Base-by-base conservation (phyloP, 2,329 filamentous ascomycete genomes). In the Paracamarosporium sp. region DNA sequence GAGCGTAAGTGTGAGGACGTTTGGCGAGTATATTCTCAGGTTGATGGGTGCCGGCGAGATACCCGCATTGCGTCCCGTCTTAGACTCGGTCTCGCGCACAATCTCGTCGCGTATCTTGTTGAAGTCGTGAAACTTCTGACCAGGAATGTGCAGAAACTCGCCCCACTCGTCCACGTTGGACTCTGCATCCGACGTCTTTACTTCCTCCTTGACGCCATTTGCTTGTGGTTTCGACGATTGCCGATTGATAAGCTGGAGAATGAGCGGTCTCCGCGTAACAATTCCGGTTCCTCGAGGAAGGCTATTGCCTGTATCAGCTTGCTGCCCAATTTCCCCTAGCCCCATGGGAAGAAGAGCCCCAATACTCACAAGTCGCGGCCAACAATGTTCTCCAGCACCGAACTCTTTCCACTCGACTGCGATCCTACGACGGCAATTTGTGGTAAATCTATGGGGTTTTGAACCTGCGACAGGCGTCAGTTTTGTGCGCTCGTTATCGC, bases 331-430 rank as follows among this genome's bases (percentile, higher is more conserved):
- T 41, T 53, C 50, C 52, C 20, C 52, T 48, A n/a, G 45, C 30
- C 15, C 27, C n/a, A 44, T 33, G 44, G 35, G 43, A 33, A 13
- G 31, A 45, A 17, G 25, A 36, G n/a, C 33, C 40, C 20, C 33
- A 38, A 44, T 57, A 85, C 92, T 82, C 85, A 98, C 94, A 99
- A 99, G 82, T 99, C 95, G 83, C 95, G 88, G 58, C 95, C 95
- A 56, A 99, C 95, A 73, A 99, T 99, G 76, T 99, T 99, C 81
- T 99, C 95, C 73, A 99, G 81, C 69, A 99, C 95, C 17, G 95
- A 99, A 85, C 93, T 97, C 88, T 99, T 99, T 81, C 95, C 95
- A 79, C 94, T 97, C 20, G 95, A 99, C 83, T 99, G 95, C 79
- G 93, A 97, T 74, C 95, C 95, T 56, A 99, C 95, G 68, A 99